A percentile compares a stretch with the other conserved stretches of the same genome.
These are phyloP conservation scores for Raphanus raphanistrum DNA, from an alignment of 345 rosid species.

Conservation along the genomic window DNA sequence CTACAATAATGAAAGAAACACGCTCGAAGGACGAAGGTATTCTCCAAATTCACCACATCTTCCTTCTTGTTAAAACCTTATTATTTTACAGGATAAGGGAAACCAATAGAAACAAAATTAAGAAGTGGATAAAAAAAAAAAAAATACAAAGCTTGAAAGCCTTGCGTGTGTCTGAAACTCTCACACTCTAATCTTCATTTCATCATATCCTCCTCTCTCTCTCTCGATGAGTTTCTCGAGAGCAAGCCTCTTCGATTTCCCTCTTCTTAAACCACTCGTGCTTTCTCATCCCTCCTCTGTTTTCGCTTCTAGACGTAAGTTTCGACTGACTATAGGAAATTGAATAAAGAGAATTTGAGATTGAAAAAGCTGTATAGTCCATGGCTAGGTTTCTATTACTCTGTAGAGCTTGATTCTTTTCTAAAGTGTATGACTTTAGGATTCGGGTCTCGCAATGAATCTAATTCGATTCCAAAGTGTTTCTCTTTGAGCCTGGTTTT, in stretches of 20 bases:
- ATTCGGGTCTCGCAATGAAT: background rate
- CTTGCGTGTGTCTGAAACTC: slow-evolving; percentile 6
- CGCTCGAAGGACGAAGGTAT: no score
- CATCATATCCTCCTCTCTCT: no score
- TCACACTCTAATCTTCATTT: background rate
- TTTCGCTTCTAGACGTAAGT: slow-evolving; percentile 25
- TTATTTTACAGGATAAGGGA: no score
- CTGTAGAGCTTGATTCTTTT: background rate
- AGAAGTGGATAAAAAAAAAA: slow-evolving; percentile 15
- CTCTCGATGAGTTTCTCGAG: slow-evolving; percentile 32
- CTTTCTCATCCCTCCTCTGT: slow-evolving; percentile 17
- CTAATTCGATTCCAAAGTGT: background rate
- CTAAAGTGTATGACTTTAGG: background rate
- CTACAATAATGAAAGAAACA: no score
- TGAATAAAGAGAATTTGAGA: no score
- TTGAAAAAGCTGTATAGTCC: no score
- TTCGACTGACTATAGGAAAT: no score
- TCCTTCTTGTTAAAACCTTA: no score
- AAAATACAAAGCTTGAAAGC: background rate
- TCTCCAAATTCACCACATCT: no score
- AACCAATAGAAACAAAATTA: background rate
- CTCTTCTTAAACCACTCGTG: slow-evolving; percentile 30
- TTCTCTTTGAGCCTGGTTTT: background rate
- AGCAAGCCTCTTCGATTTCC: slow-evolving; percentile 16
- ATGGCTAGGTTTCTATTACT: no score